These are phyloP conservation scores for Sporothrix euskadiensis DNA, from an alignment of 2,329 filamentous ascomycete species.

Conservation along the genomic window DNA sequence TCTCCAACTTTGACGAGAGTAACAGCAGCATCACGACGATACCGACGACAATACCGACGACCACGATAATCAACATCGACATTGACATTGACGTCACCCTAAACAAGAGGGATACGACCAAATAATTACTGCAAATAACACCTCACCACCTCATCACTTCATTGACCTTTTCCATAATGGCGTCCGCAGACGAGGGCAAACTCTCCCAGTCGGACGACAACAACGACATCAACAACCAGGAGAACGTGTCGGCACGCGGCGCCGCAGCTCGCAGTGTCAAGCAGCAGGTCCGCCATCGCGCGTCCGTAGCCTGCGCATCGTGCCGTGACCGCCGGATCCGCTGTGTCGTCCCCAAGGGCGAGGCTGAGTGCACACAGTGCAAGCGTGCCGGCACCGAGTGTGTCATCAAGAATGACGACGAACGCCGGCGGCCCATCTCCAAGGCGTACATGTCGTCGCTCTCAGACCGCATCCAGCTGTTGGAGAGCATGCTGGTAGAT, in stretches of 20 bases:
- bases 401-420: constrained; percentile 60
- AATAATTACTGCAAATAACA: neutral
- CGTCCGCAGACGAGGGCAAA: constrained; percentile 25
- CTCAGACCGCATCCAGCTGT: constrained; percentile 53
- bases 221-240: constrained; percentile 38
- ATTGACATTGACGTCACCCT: neutral
- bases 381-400: constrained; percentile 53
- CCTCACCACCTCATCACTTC: neutral
- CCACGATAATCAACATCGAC: neutral
- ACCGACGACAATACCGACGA: neutral
- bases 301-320: constrained; percentile 57
- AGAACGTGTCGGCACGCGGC: constrained; percentile 41
- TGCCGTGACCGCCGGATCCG: constrained; percentile 51
- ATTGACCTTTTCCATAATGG: constrained; percentile 15
- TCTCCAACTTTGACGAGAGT: constrained; percentile 8
- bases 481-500: constrained; percentile 54
- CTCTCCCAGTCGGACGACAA: constrained; percentile 31
- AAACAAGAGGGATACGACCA: neutral
- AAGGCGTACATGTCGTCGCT: constrained; percentile 60
- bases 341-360: constrained; percentile 56
- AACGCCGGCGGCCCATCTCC: constrained; percentile 58
- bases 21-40: constrained; percentile 2
- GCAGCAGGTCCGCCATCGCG: constrained; percentile 48
- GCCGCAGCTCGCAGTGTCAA: constrained; percentile 29
- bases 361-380: constrained; percentile 54